Base-by-base conservation (phyloP, 768 basidiomycete species). In the Termitomyces sp. region DNA sequence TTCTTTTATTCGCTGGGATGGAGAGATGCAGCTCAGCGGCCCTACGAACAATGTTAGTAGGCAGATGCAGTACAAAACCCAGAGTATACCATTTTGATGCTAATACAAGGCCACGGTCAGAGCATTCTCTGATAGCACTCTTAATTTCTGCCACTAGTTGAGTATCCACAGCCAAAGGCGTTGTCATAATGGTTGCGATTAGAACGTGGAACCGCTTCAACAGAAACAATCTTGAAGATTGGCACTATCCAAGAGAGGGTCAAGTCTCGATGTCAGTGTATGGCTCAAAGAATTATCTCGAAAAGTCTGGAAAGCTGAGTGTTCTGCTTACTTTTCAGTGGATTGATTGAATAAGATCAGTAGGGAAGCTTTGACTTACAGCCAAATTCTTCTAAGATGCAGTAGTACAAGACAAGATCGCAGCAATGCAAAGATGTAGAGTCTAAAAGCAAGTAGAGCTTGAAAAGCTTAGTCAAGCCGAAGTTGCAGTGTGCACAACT, bases 1-100 rank as follows among this genome's bases (percentile, higher is more conserved):
- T 75, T 61, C 83, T 78, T 70, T 82, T 86, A 49, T 75, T 70
- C 20, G 74, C 60, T 4, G 86, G 81, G 37, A 87, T 76, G 14
- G 88, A 83, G 32, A 88, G 76, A 58, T 91, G 76, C 34, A 94
- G 77, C 68, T 94, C 92, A 31, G 91, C 86, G 31, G 89, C 84
- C 92, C 92, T 94, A 62, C 37, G 52, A 4, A 59, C 29, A 29
- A 55, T 56, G 10, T 14, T 31, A 14, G 20, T 15, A 52, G 14
- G 25, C 37, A 5, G n/a, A 43, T 20, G 2, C 29, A 14, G 36
- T 20, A 64, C 34, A 57, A 14, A 25, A 20, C 15, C 15, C 29
- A 8, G 65, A 3, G 31, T 79, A 60, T 69, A 92, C 92, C 92
- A 94, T 79, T 92, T 93, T 38, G 89, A 82, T 57, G 91, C 89